Evolutionary conservation across 805 yeast genomes (phyloP), one percentile per base, ranked within the genome.

Genomic region (Metschnikowia gruessii): DNA sequence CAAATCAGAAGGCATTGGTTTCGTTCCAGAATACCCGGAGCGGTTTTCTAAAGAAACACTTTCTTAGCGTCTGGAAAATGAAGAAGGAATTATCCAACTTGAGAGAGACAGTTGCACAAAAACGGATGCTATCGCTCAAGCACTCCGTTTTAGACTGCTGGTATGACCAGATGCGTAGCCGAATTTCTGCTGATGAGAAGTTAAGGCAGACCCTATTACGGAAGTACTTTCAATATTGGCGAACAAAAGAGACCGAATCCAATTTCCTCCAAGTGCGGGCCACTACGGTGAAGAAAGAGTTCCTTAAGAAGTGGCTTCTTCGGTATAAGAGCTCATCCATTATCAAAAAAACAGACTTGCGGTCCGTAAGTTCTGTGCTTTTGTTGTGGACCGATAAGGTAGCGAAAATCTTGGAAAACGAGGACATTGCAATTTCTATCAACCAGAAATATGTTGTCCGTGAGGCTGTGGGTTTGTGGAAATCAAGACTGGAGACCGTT

Each of bases 151-250:
- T 45, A 9, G 24, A 32, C 11, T 36, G 42, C 37, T 45, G 49
- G 49, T 26, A 15, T 18, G 49, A 45, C 17, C 42, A 40, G 18
- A 15, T 26, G 22, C 45, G 37, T 3, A 40, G 42, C 30, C 30
- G 35, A 13, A 18, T 10, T 13, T 24, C 36, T 3, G 49, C 49
- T 7, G 49, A 45, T 30, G 8, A 6, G 4, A 32, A 17, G n/a
- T n/a, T 19, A 16, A 30, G 47, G 17, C 34, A 32, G 26, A 30
- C 22, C 1, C n/a, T 22, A 10, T 32, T 48, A 19, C 7, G 26
- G 12, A 44, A 33, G 8, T 32, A 11, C 37, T 44, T 43, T 40
- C 37, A 32, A n/a, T 4, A 22, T 1, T 63, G 67, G 66, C 37
- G 33, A n/a, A 18, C 40, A 3, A 35, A 43, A 4, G 22, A 46